Evolutionary conservation across 306 rosid genomes (phyloP), one percentile per base, ranked within the genome.

Genomic region (Vigna trinervia): DNA sequence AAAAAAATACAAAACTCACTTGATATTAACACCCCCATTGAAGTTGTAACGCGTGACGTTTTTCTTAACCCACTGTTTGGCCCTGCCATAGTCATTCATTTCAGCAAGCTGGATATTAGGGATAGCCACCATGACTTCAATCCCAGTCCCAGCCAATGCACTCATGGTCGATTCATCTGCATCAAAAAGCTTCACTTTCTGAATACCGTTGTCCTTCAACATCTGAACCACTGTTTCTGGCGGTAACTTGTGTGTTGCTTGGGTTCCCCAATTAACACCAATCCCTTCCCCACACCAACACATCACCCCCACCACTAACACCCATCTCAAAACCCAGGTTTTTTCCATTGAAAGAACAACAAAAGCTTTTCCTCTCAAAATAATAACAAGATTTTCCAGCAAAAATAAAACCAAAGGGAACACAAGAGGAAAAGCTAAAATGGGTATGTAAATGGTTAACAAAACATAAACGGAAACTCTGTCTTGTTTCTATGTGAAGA

Each of bases 231-330:
- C 90, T 1, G 89, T 85, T 22, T 80, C 81, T 11, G 99, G 92
- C 0, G 97, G 96, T 51, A 95, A 77, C 76, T 84, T 73, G 61
- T 90, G 99, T 1, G 90, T 87, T 12, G 99, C 91, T 77, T 88
- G 90, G 3, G 97, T 95, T 15, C 99, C 99, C 99, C 99, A 95
- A 65, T 95, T 95, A 67, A 95, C 96, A 32, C 99, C 99, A 66
- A 95, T 85, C 50, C 97, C 97, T 66, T 89, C 91, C 12, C 86
- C 92, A 54, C 66, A 73, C 47, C 59, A 76, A 79, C 73, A 73
- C 86, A 79, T 26, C 26, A 88, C 7, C 82, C 84, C 85, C 43
- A 83, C 34, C 69, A 87, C 28, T 53, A 87, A 60, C n/a, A 79
- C 54, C 88, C 85, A 81, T 48, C 20, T 64, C 43, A 75, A 34